Percentiles rank a stretch among this genome's conserved stretches.
Conservation (phyloP, 1,284 basidiomycete genomes). For the Puccinia polysora region DNA sequence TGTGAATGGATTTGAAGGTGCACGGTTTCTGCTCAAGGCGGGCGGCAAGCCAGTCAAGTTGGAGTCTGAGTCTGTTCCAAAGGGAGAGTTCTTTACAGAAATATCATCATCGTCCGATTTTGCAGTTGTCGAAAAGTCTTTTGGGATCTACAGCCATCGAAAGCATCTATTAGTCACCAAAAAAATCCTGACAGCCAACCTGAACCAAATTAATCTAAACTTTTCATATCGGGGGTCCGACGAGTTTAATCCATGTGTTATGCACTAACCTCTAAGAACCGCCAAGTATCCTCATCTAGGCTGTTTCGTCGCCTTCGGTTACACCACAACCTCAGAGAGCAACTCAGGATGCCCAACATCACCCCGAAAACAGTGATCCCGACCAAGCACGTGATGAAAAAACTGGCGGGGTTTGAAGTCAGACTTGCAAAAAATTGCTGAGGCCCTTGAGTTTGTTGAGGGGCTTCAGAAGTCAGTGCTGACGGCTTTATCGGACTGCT, state of each 20-base stretch:
- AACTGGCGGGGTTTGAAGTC: neutral
- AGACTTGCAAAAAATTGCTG: conserved; percentile 1
- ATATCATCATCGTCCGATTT: neutral
- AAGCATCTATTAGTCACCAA: too few relatives aligned
- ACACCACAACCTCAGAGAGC: conserved; percentile 11
- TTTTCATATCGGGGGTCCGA: neutral
- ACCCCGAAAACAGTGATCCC: conserved; percentile 7
- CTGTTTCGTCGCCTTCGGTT: conserved; percentile 9
- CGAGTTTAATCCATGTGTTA: neutral
- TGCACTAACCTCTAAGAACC: conserved; percentile 11
- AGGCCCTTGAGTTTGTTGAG: conserved; percentile 11
- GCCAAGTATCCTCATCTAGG: conserved; percentile 22
- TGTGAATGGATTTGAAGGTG: too few relatives aligned
- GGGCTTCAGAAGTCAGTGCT: neutral
- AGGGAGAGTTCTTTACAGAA: neutral
- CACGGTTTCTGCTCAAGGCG: too few relatives aligned
- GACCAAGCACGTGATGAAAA: conserved; percentile 9
- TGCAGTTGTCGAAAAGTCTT: neutral
- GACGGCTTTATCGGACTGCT: neutral
- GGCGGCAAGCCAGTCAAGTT: conserved; percentile 1
- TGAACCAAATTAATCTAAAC: neutral
- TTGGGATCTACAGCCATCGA: conserved; percentile 16
- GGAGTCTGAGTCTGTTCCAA: conserved; percentile 7
- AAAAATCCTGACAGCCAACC: neutral
- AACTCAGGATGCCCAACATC: conserved; percentile 11